Evolutionary conservation across 2,329 filamentous ascomycete genomes (phyloP).

Genomic region (Fusarium redolens): DNA sequence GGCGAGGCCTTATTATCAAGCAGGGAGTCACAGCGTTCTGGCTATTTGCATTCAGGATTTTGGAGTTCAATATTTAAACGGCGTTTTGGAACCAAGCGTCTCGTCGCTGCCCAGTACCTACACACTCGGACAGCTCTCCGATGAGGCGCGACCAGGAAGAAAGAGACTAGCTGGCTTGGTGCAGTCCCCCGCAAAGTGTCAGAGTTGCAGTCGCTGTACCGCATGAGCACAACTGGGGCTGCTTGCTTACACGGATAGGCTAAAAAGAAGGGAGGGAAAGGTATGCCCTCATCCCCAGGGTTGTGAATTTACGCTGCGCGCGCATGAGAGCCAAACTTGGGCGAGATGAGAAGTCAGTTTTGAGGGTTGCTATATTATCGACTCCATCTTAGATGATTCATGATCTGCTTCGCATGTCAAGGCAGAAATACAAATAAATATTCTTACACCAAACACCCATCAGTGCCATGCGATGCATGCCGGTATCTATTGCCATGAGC

Average conservation of each 20-base stretch:
- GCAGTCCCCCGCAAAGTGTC: slow-evolving; percentile 41
- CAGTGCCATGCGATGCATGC: not conserved
- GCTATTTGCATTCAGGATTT: slow-evolving; percentile 25
- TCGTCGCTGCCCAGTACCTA: slow-evolving; percentile 3
- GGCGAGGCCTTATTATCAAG: slow-evolving; percentile 34
- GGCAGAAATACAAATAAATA: slow-evolving; percentile 7
- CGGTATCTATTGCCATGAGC: not conserved
- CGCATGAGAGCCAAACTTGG: not conserved
- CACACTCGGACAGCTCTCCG: slow-evolving; percentile 37
- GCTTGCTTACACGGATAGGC: slow-evolving; percentile 32
- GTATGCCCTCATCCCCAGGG: slow-evolving; percentile 17
- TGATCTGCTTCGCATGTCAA: not conserved
- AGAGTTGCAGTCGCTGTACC: slow-evolving; percentile 39
- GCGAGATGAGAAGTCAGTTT: not conserved
- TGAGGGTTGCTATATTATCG: not conserved
- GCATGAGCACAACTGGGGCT: slow-evolving; percentile 34
- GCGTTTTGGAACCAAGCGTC: slow-evolving; percentile 25
- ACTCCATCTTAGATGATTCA: not conserved
- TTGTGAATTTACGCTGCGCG: slow-evolving; percentile 3
- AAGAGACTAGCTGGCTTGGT: slow-evolving; percentile 21
- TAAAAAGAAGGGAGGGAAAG: slow-evolving; percentile 28
- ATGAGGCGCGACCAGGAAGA: slow-evolving; percentile 5
- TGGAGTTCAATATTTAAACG: slow-evolving; percentile 30
- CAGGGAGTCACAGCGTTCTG: slow-evolving; percentile 45
- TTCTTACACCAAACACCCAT: not conserved